Evolutionary conservation across 306 rosid species (phyloP), one percentile per base, ranked within the genome.

Genomic region (Sicyos edulis): DNA sequence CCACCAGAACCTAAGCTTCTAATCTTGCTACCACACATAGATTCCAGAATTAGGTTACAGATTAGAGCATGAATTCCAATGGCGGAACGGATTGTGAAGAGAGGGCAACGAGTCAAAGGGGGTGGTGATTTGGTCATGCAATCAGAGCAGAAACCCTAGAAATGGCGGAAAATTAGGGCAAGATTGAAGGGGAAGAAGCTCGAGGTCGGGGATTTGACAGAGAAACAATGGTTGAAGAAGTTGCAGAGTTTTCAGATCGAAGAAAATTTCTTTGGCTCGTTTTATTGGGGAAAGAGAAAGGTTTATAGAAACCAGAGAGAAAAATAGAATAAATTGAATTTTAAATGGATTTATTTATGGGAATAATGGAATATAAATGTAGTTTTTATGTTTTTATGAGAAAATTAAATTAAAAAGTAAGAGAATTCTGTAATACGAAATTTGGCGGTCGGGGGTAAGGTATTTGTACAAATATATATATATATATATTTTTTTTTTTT

Each of bases 391-490:
- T 59, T 59, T 21, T 58, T 26, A 26, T 26, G 3, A 26, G 10
- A 40, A 78, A 80, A 37, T 17, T 22, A 32, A 40, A 29, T 22
- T 16, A 1, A 26, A 19, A 49, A 52, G n/a, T 13, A 4, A 0
- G 61, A 70, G 54, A 42, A 34, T 58, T 63, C 40, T 10, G 50
- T 47, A 45, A 78, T 26, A 75, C 60, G 54, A 59, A 73, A 64
- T 52, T 20, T 72, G 45, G 59, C 53, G 75, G 85, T 75, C 51
- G 86, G 85, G 85, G 86, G 91, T 62, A 86, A 91, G 82, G 95
- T 84, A 86, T 17, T 88, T 86, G 86, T 49, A 34, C n/a, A n/a
- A n/a, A n/a, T n/a, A n/a, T n/a, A n/a, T n/a, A n/a, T n/a, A n/a
- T n/a, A n/a, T n/a, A n/a, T n/a, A n/a, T n/a, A n/a, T 42, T 54